Percentiles rank a stretch among this genome's conserved stretches.
Evolutionary conservation across 2,329 filamentous ascomycete species (phyloP).

Genomic region (Scedosporium dehoogii): DNA sequence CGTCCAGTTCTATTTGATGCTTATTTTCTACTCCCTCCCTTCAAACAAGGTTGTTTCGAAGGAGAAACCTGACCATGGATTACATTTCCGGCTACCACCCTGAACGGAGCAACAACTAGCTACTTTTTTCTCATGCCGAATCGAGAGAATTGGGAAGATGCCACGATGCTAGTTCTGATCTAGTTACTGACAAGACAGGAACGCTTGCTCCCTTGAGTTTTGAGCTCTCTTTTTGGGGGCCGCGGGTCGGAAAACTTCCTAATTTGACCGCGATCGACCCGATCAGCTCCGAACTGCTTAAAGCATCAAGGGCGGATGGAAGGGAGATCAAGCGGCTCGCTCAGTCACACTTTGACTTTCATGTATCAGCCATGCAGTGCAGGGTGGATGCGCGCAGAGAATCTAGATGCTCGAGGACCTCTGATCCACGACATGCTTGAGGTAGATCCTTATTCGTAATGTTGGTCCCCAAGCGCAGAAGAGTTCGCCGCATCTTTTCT

Average conservation of each 20-base stretch:
- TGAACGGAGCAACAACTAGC: no score
- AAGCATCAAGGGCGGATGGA: not conserved
- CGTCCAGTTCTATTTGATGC: not conserved
- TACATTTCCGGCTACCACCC: no score
- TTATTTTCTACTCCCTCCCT: no score
- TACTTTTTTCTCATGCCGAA: no score
- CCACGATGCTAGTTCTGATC: no score
- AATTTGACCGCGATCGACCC: constrained; percentile 4
- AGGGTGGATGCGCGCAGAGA: not conserved
- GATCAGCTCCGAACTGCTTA: not conserved
- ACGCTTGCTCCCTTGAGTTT: not conserved
- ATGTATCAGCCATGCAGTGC: not conserved
- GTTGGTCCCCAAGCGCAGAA: not conserved
- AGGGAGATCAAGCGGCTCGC: not conserved
- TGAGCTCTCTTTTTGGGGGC: not conserved
- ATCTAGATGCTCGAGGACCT: not conserved
- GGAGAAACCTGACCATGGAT: no score
- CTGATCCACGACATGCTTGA: not conserved
- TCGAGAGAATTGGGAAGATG: no score
- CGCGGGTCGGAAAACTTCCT: not conserved
- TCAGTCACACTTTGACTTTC: not conserved
- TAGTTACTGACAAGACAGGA: not conserved
- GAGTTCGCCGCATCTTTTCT: no score
- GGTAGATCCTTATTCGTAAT: not conserved
- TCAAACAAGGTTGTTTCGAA: no score